Conservation (phyloP, 768 basidiomycete genomes). For the Termitomyces titanicus region DNA sequence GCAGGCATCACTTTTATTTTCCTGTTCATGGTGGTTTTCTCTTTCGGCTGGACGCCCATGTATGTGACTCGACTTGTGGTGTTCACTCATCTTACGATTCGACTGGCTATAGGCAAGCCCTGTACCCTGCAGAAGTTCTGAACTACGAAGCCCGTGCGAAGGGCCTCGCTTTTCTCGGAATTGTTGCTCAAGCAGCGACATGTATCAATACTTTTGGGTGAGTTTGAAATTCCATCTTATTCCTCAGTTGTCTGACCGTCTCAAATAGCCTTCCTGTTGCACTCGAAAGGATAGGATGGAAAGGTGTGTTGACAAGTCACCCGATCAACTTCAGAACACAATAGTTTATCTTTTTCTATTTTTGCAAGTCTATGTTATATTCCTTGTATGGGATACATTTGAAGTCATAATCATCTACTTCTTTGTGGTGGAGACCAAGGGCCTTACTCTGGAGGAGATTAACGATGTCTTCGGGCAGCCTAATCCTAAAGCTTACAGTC, state of each 20-base stretch:
- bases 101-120: slow-evolving; percentile 36
- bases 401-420: slow-evolving; percentile 44
- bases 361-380: slow-evolving; percentile 43
- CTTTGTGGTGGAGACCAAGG: slow-evolving; percentile 49
- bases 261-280: slow-evolving; percentile 40
- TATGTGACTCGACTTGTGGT: slow-evolving; percentile 15
- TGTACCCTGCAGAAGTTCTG: slow-evolving; percentile 53
- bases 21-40: slow-evolving; percentile 49
- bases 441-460: slow-evolving; percentile 48
- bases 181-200: slow-evolving; percentile 37
- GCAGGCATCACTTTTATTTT: slow-evolving; percentile 52
- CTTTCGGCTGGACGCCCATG: slow-evolving; percentile 57
- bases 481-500: slow-evolving; percentile 39
- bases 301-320: slow-evolving; percentile 29
- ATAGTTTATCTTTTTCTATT: not conserved
- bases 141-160: slow-evolving; percentile 49
- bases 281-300: slow-evolving; percentile 41
- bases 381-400: slow-evolving; percentile 45
- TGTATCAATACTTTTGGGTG: slow-evolving; percentile 51
- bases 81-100: not conserved
- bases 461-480: slow-evolving; percentile 40
- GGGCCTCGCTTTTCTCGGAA: slow-evolving; percentile 47
- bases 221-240: slow-evolving; percentile 5
- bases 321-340: not conserved
- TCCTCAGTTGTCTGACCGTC: not conserved